Conservation (phyloP, 371 early-diverging fungal species). For the Mucor velutinosus region DNA sequence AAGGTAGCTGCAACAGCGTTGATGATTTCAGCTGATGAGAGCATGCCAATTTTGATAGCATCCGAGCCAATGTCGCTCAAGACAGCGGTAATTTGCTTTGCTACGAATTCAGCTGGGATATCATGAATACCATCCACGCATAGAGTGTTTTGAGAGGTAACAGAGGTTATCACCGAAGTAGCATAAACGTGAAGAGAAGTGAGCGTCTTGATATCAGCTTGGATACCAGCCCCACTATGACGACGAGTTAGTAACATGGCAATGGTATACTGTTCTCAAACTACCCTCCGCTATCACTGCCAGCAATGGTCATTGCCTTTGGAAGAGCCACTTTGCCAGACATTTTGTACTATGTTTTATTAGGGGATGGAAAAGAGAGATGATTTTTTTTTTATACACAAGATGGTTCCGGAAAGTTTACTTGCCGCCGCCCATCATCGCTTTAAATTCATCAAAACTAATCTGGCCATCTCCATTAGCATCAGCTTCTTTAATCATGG, state of each 20-base stretch:
- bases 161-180: slow-evolving; percentile 74
- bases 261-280: background rate
- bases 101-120: slow-evolving; percentile 65
- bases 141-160: slow-evolving; percentile 85
- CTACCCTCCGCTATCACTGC: slow-evolving; percentile 69
- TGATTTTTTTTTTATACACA: slow-evolving; percentile 5
- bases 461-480: slow-evolving; percentile 46
- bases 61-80: slow-evolving; percentile 77
- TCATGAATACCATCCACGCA: slow-evolving; percentile 73
- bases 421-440: slow-evolving; percentile 69
- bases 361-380: background rate
- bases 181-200: slow-evolving; percentile 75
- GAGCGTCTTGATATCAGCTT: slow-evolving; percentile 89
- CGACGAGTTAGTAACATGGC: background rate
- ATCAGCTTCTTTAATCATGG: slow-evolving; percentile 69
- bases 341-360: background rate
- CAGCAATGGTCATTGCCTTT: slow-evolving; percentile 63
- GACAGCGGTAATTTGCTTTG: slow-evolving; percentile 72
- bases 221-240: slow-evolving; percentile 76
- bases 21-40: slow-evolving; percentile 68
- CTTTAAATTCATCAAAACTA: slow-evolving; percentile 46
- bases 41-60: slow-evolving; percentile 87
- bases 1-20: slow-evolving; percentile 52
- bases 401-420: background rate
- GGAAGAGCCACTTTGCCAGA: slow-evolving; percentile 7